Evolutionary conservation across 1,284 basidiomycete species (phyloP), one percentile per base, ranked within the genome.

Genomic region (Leucoagaricus sp.): DNA sequence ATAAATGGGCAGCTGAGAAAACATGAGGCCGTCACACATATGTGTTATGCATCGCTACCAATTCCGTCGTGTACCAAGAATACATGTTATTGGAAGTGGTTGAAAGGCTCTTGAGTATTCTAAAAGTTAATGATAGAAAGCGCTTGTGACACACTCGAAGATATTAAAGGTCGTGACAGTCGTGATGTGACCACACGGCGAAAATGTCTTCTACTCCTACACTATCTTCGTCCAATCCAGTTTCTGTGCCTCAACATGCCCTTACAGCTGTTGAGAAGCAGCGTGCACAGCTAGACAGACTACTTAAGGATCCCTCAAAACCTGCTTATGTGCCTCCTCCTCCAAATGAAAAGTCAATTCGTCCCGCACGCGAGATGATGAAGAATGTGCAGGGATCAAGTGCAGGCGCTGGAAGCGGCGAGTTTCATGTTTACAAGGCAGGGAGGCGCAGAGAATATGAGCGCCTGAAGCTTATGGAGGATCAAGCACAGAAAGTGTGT

Each of bases 341-440:
- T 6, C 87, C 85, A 21, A 89, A 88, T 69, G 87, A 94, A 62
- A 93, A 93, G 74, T 81, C 79, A 0, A 79, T 96, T 34, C 79
- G 93, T 26, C 77, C 93, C 0, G 79, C 93, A 5, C 80, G 91
- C 49, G 96, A 98, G 72, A 96, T 96, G 90, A 96, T 99, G 90
- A 98, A 97, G 82, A 98, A 96, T 64, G 94, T 98, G 2, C 93
- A 96, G 70, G 95, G 95, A 1, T 94, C 91, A 8, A 93, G 90
- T 72, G 93, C 94, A 1, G 95, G 91, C 54, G 93, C 95, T 15
- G 95, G 95, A 47, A 94, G 91, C 61, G 94, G 94, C 49, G 95
- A 97, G 72, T 97, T 97, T 66, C 97, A 99, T 69, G 97, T 99
- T 3, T 99, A 99, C 79, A 99, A 99, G 72, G 95, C 97, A 44